Conservation (phyloP, 1,139 yeast species). For the Arxiozyma bovina region DNA sequence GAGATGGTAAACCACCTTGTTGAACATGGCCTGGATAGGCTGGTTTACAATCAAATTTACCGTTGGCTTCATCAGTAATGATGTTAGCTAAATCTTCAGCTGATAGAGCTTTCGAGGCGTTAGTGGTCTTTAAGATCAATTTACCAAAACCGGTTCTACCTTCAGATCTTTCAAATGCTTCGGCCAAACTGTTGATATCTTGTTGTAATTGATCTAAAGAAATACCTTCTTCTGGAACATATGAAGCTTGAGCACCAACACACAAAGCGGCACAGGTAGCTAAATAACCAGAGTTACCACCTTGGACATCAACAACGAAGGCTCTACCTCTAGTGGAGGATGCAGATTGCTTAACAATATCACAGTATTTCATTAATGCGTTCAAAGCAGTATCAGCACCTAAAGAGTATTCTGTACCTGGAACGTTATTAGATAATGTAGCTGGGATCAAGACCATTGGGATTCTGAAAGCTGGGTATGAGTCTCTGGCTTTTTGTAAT, state of each 20-base stretch:
- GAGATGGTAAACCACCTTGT: constrained; percentile 73
- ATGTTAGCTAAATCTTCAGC: constrained; percentile 62
- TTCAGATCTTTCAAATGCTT: constrained; percentile 60
- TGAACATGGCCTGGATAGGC: constrained; percentile 82
- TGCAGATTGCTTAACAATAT: constrained; percentile 89
- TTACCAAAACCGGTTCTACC: constrained; percentile 74
- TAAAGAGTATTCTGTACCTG: constrained; percentile 90
- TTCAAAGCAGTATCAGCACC: constrained; percentile 94
- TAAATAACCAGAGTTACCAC: constrained; percentile 90
- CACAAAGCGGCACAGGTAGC: constrained; percentile 85
- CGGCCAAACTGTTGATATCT: constrained; percentile 64
- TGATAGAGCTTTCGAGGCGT: constrained; percentile 59
- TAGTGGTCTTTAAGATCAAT: constrained; percentile 57
- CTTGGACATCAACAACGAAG: constrained; percentile 94
- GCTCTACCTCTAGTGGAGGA: constrained; percentile 91
- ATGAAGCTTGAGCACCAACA: constrained; percentile 87
- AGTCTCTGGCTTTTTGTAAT: constrained; percentile 58
- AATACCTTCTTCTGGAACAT: constrained; percentile 85
- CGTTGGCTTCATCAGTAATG: constrained; percentile 55
- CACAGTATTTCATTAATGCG: constrained; percentile 84
- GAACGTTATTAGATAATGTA: constrained; percentile 94
- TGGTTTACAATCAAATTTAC: constrained; percentile 64
- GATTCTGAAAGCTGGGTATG: constrained; percentile 83
- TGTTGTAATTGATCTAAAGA: constrained; percentile 61
- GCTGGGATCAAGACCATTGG: constrained; percentile 94